phyloP scores from a whole-genome alignment of 495 filamentous ascomycete species.

The Neurospora hispaniola region DNA sequence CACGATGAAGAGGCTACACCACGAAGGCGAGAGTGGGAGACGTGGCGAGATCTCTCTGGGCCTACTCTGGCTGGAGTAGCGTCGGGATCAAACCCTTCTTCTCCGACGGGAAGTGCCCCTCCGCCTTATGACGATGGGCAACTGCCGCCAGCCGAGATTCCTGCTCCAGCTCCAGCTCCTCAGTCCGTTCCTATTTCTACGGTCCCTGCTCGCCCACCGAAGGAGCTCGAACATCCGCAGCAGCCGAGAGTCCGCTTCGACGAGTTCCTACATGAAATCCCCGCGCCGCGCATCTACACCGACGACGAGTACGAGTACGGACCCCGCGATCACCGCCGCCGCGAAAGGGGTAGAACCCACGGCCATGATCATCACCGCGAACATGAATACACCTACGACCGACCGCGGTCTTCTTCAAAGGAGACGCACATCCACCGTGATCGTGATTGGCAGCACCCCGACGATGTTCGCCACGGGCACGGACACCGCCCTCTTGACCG shows the following conservation, averaged over 20 bases:
- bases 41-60: neutral
- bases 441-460: neutral
- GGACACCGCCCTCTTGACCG: neutral
- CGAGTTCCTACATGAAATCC: neutral
- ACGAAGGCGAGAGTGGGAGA: neutral
- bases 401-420: neutral
- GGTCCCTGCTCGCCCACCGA: neutral
- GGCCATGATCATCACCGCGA: too few relatives aligned
- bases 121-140: neutral
- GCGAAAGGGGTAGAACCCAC: neutral
- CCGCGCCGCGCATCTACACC: neutral
- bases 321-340: neutral
- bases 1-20: neutral
- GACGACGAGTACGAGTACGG: neutral
- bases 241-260: neutral
- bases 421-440: neutral
- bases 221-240: neutral
- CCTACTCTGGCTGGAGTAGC: neutral
- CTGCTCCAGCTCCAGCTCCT: neutral
- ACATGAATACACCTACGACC: neutral
- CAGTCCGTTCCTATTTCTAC: neutral
- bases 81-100: neutral
- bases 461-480: neutral
- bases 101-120: neutral
- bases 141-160: neutral